Conservation (phyloP, 2,329 filamentous ascomycete species). For the Cytospora chrysosperma region DNA sequence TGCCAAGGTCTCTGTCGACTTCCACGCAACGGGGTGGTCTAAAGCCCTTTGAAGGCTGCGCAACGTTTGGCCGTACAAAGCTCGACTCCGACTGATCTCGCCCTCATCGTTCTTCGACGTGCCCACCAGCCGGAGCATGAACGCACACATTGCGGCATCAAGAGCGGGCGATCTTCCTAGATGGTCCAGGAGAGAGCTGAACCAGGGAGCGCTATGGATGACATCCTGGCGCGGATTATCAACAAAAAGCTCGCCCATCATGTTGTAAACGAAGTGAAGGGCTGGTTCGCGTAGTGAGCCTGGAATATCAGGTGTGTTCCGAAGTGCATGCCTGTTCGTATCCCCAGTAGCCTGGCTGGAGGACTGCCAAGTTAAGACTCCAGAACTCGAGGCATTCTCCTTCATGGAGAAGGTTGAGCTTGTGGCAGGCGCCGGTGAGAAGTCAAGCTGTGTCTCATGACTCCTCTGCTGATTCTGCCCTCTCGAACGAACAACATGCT, state of each 20-base stretch:
- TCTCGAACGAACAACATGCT: constrained; percentile 38
- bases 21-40: constrained; percentile 39
- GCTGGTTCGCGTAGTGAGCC: neutral
- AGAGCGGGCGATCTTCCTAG: constrained; percentile 37
- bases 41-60: constrained; percentile 37
- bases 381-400: neutral
- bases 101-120: constrained; percentile 34
- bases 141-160: constrained; percentile 40
- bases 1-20: constrained; percentile 41
- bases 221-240: constrained; percentile 15
- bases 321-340: neutral
- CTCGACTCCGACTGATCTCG: constrained; percentile 37
- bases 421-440: neutral
- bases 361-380: neutral
- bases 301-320: neutral
- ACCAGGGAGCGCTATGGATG: constrained; percentile 27
- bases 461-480: constrained; percentile 8
- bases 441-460: constrained; percentile 13
- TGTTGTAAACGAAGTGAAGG: constrained; percentile 9
- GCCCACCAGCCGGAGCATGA: constrained; percentile 39
- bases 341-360: neutral
- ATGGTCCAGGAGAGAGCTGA: constrained; percentile 29
- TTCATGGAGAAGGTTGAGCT: neutral
- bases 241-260: constrained; percentile 19
- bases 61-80: constrained; percentile 40